These are phyloP conservation scores for Rosa multiflora DNA, from an alignment of 306 rosid species.

Conservation along the genomic window DNA sequence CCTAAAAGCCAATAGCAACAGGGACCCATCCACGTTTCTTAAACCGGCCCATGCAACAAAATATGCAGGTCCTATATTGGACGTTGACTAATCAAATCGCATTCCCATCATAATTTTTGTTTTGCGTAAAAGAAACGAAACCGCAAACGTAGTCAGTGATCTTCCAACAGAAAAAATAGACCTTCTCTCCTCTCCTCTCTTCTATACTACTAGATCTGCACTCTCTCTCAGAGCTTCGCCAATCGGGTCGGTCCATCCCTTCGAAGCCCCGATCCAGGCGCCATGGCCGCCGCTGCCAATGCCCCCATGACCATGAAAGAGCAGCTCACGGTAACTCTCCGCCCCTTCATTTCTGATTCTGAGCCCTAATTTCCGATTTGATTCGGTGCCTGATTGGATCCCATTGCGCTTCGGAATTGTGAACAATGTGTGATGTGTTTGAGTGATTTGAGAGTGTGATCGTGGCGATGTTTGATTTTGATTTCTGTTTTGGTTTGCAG, in stretches of 20 bases:
- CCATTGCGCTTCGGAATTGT: neutral
- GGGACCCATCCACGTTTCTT: neutral
- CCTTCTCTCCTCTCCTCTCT: neutral
- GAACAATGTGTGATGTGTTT: neutral
- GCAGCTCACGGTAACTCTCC: slow-evolving; percentile 52
- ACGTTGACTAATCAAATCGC: neutral
- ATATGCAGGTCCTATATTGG: neutral
- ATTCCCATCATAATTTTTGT: neutral
- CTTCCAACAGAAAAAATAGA: neutral
- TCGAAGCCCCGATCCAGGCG: slow-evolving; percentile 26
- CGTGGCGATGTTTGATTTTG: neutral
- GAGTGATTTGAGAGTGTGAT: neutral
- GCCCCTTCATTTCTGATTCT: slow-evolving; percentile 6
- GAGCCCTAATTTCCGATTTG: neutral
- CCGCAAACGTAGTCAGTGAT: neutral
- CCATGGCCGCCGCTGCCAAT: slow-evolving; percentile 61
- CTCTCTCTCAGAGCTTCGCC: slow-evolving; percentile 23
- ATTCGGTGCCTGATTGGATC: neutral
- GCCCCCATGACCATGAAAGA: slow-evolving; percentile 76
- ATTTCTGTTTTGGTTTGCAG: slow-evolving; percentile 31
- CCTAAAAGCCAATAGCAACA: neutral
- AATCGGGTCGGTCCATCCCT: slow-evolving; percentile 18
- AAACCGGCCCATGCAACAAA: neutral
- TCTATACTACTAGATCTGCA: slow-evolving; percentile 17
- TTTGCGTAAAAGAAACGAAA: neutral